Base-by-base conservation (phyloP, 306 rosid species). In the Psophocarpus tetragonolobus region DNA sequence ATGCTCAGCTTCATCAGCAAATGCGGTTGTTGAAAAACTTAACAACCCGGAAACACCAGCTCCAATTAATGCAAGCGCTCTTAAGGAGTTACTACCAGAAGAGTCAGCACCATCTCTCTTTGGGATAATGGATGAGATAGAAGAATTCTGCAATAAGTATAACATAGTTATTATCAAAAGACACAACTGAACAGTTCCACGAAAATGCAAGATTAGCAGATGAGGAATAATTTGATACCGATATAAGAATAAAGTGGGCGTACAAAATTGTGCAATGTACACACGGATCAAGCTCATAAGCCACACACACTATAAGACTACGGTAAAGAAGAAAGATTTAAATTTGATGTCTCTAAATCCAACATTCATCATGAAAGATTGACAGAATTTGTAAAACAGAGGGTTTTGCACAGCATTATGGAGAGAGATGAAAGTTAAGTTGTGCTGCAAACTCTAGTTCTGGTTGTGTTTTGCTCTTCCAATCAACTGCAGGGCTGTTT, bases 1-100 rank as follows among this genome's bases (percentile, higher is more conserved):
- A 76, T 96, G 98, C 74, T 96, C 99, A 42, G 99, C 97, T 86
- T 96, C 99, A 87, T 96, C 99, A 70, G 98, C 96, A 50, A 92
- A 88, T 75, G 97, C 93, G 2, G 90, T 77, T 24, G 96, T 86
- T 61, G 94, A 88, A 85, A 96, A 92, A 82, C 98, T 73, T 41
- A 96, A 80, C 15, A 92, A 62, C 47, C 99, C 98, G 2, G 98
- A 87, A 47, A 96, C 81, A 56, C 98, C 90, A 32, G 92, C 99
- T 77, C 98, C 99, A 75, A 96, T 56, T 54, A 96, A 88, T 6
- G 98, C 99, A 82, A 96, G 85, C 61, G 88, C 93, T 82, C 98
- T 87, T 14, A 96, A 75, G 58, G 98, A 90, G 77, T 84, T 91
- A 7, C 79, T 39, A 36, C 97, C 87, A 67, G 88, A 74, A 84